Conservation (phyloP, 1,284 basidiomycete species). For the Sanghuangporus sanghuang region DNA sequence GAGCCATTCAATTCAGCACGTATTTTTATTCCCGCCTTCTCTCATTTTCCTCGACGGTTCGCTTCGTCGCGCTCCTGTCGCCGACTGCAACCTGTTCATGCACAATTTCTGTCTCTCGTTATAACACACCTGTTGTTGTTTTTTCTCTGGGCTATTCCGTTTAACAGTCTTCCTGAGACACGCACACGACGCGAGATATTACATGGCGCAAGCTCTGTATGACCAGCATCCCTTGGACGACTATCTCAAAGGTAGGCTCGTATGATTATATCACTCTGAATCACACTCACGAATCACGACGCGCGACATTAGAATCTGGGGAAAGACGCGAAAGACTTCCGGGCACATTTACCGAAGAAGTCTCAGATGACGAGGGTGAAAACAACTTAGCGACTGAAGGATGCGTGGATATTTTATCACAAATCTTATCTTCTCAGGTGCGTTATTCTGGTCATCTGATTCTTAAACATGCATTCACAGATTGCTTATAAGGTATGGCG, state of each 20-base stretch:
- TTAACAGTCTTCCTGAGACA: neutral
- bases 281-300: neutral
- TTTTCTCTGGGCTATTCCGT: neutral
- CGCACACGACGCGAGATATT: neutral
- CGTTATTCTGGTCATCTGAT: constrained; percentile 2
- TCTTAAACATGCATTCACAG: constrained; percentile 21
- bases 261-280: too few relatives aligned
- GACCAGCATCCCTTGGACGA: constrained; percentile 71
- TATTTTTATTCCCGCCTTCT: too few relatives aligned
- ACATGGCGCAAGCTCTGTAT: constrained; percentile 77
- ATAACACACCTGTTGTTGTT: neutral
- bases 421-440: constrained; percentile 5
- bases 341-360: constrained; percentile 1
- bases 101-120: neutral
- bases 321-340: constrained; percentile 10
- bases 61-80: neutral
- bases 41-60: neutral
- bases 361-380: constrained; percentile 11
- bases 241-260: constrained; percentile 61
- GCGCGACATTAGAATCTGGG: constrained; percentile 7
- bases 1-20: neutral
- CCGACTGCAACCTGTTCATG: neutral
- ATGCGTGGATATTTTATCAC: neutral
- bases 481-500: constrained; percentile 31
- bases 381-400: neutral